Evolutionary conservation across 257 asterid species (phyloP), one percentile per base, ranked within the genome.

Genomic region (Penstemon davidsonii): DNA sequence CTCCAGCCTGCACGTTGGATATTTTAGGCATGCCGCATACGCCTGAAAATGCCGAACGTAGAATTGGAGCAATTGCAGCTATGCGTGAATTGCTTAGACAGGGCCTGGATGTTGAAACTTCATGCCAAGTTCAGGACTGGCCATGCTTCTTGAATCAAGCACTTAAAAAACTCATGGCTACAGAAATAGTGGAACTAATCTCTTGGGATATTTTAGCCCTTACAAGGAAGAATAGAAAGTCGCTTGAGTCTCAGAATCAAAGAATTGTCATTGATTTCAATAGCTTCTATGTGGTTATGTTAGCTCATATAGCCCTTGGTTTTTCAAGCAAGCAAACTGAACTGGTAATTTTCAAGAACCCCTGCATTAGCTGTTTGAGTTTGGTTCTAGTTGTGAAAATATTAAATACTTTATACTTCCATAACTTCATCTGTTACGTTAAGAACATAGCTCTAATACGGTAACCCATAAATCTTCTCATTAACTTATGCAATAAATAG

Each of bases 101-200:
- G 80, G 99, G 99, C 50, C 91, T 91, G 76, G 96, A 86, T 79
- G 88, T 83, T 44, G 96, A 91, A 94, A 69, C 83, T 75, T 79
- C 96, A n/a, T 86, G 98, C 77, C 92, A 85, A 72, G 99, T 94
- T 73, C 85, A 89, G 75, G 99, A 94, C 73, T 94, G 99, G 99
- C 83, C 97, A 57, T 87, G 95, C 84, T 94, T 94, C 80, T 83
- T 94, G 72, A 77, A 75, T 81, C 96, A 87, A 83, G 93, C 96
- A 55, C 86, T 94, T 50, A 91, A 74, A 64, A 91, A 85, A 79
- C 98, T 94, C 71, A 81, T 84, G 91, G 99, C 98, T 62, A 74
- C 82, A 15, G 99, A 94, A 83, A 88, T 89, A 66, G 96, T 91
- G 61, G 97, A 91, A 72, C 99, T 94, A 60, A 79, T 87, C 66